Conservation (phyloP, 495 filamentous ascomycete species). For the Hyaloscypha hepaticicola region DNA sequence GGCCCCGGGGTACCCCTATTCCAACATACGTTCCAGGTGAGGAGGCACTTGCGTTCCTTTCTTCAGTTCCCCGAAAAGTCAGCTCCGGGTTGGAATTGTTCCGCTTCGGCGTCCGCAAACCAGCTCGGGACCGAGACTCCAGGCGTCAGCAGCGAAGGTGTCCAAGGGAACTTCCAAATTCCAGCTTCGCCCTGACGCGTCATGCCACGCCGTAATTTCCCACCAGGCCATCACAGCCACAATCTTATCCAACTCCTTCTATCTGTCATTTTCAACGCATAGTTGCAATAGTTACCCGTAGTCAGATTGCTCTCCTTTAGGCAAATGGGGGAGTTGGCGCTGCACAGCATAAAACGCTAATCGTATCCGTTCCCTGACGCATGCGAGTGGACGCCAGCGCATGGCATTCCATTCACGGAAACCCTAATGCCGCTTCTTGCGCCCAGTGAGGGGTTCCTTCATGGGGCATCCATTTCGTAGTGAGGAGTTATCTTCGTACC, state of each 20-base stretch:
- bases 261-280: neutral
- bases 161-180: neutral
- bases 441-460: neutral
- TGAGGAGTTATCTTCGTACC: neutral
- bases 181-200: neutral
- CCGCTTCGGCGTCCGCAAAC: neutral
- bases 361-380: too few relatives aligned
- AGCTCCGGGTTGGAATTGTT: too few relatives aligned
- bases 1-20: too few relatives aligned
- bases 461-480: neutral
- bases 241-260: neutral
- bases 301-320: neutral
- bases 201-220: neutral
- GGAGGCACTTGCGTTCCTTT: too few relatives aligned
- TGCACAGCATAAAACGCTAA: too few relatives aligned
- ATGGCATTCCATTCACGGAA: neutral
- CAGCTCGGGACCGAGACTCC: neutral
- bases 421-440: neutral
- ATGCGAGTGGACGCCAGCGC: too few relatives aligned
- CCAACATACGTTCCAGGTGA: too few relatives aligned
- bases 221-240: neutral
- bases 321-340: too few relatives aligned
- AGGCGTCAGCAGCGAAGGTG: neutral
- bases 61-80: too few relatives aligned
- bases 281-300: neutral